Conservation (phyloP, 805 yeast genomes). For the Jamesozyma piceae region DNA sequence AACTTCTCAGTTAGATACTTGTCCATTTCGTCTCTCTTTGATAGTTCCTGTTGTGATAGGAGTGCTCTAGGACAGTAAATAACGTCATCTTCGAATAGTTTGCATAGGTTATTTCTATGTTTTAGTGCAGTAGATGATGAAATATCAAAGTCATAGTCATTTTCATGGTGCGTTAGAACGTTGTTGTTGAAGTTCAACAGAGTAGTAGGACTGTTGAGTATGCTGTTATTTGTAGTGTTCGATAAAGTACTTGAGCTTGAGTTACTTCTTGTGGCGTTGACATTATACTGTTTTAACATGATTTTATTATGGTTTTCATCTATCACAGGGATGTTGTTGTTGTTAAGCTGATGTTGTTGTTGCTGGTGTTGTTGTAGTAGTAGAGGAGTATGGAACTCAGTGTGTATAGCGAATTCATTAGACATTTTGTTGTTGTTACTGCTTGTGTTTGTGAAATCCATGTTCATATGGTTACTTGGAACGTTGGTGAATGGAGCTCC, state of each 20-base stretch:
- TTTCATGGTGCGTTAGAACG: background rate
- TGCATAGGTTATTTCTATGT: conserved; percentile 21
- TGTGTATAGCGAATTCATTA: background rate
- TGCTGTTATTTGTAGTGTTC: conserved; percentile 1
- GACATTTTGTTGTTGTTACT: background rate
- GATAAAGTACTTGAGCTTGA: conserved; percentile 8
- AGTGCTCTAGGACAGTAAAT: conserved; percentile 27
- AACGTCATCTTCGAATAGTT: conserved; percentile 28
- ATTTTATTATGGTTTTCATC: conserved; percentile 3
- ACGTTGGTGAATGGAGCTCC: background rate
- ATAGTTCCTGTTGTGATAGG: conserved; percentile 22
- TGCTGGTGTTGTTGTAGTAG: background rate
- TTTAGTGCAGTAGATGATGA: conserved; percentile 11
- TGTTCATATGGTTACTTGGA: no score
- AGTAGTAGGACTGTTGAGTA: background rate
- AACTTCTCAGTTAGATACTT: conserved; percentile 9
- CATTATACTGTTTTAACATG: conserved; percentile 5
- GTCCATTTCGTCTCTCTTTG: conserved; percentile 22
- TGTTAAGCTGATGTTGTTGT: conserved; percentile 1
- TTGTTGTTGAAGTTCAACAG: background rate
- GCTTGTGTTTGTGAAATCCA: no score
- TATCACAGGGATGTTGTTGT: background rate
- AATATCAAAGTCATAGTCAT: conserved; percentile 11
- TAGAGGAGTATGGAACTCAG: background rate
- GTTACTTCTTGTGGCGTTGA: conserved; percentile 10